Conservation (phyloP, 208 protist genomes). For the Trypanosoma conorhini region DNA sequence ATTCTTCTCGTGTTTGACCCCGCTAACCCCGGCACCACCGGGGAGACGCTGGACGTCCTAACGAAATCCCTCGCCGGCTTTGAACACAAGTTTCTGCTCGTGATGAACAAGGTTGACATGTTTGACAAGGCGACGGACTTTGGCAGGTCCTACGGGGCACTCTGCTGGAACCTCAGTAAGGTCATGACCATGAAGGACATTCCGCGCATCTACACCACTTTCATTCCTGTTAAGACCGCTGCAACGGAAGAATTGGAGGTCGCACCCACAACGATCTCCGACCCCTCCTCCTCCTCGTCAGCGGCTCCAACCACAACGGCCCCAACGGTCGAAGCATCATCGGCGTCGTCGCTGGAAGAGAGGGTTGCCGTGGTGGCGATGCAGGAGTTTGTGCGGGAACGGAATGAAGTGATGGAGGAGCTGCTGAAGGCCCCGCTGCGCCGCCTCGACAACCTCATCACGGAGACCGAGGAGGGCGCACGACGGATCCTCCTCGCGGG, state of each 20-base stretch:
- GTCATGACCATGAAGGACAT: constrained; percentile 91
- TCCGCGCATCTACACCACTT: constrained; percentile 92
- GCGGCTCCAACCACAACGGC: not conserved
- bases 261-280: not conserved
- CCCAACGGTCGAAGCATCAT: not conserved
- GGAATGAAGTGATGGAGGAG: constrained; percentile 57
- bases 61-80: constrained; percentile 80
- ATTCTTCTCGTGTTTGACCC: constrained; percentile 93
- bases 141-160: constrained; percentile 82
- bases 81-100: constrained; percentile 90
- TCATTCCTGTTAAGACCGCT: constrained; percentile 31
- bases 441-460: constrained; percentile 78
- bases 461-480: constrained; percentile 65
- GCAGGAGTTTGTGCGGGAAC: constrained; percentile 54
- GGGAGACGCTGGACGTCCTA: constrained; percentile 92
- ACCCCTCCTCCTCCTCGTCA: not conserved
- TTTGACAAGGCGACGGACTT: constrained; percentile 89
- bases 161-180: constrained; percentile 94
- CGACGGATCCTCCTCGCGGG: constrained; percentile 53
- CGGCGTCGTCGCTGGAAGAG: not conserved
- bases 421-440: constrained; percentile 61
- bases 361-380: constrained; percentile 30
- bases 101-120: constrained; percentile 90
- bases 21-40: constrained; percentile 84
- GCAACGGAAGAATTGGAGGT: constrained; percentile 12